A percentile compares a stretch with the other conserved stretches of the same genome.
Conservation (phyloP, 2,329 filamentous ascomycete species). For the Venturia oleaginea region DNA sequence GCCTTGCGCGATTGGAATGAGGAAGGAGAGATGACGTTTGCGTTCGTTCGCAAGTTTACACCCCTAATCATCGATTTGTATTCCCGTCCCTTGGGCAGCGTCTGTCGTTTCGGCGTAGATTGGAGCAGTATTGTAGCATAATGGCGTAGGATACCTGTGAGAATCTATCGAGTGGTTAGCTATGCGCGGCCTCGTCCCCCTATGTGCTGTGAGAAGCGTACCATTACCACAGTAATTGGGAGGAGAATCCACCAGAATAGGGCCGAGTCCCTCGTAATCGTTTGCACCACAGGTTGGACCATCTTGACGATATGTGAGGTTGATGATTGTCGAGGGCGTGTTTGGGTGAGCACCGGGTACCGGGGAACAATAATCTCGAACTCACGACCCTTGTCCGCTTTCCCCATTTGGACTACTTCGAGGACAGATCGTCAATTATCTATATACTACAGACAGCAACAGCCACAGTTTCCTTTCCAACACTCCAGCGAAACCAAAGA, state of each 20-base stretch:
- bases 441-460: background rate
- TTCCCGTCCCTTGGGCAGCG: slow-evolving; percentile 69
- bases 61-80: slow-evolving; percentile 75
- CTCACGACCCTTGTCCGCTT: background rate
- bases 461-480: background rate
- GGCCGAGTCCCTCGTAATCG: slow-evolving; percentile 96
- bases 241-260: slow-evolving; percentile 99
- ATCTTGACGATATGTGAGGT: slow-evolving; percentile 40
- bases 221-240: slow-evolving; percentile 96
- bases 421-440: slow-evolving; percentile 1
- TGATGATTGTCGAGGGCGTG: background rate
- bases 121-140: slow-evolving; percentile 91
- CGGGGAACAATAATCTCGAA: background rate
- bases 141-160: slow-evolving; percentile 92
- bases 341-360: background rate
- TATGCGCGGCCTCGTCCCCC: slow-evolving; percentile 10
- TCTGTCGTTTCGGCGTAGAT: slow-evolving; percentile 71
- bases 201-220: slow-evolving; percentile 27
- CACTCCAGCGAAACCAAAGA: background rate
- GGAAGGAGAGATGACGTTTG: slow-evolving; percentile 65
- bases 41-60: slow-evolving; percentile 74
- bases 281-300: slow-evolving; percentile 80
- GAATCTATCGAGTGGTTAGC: slow-evolving; percentile 45
- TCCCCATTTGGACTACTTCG: background rate
- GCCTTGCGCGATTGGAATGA: slow-evolving; percentile 76